Base-by-base conservation (phyloP, 805 yeast species). In the Priceomyces haplophilus region DNA sequence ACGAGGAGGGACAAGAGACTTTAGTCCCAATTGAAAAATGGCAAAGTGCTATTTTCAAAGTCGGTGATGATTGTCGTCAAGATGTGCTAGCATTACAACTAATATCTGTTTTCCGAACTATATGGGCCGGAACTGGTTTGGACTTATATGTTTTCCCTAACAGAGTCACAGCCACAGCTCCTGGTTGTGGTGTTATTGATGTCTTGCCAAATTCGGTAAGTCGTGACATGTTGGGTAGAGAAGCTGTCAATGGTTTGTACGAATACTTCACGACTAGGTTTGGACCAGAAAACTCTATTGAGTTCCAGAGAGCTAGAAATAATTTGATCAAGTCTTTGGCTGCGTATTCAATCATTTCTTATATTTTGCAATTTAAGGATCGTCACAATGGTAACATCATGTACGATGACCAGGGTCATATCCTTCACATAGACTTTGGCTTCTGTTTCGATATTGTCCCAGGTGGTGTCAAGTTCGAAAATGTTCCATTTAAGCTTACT, bases 131-230 rank as follows among this genome's bases (percentile, higher is more conserved):
- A 49, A 81, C 86, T 10, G 98, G 98, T 1, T 72, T 93, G 48
- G 98, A 93, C 61, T 77, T 91, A 34, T 93, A 75, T 63, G 95
- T 93, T 19, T 95, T 80, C 67, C 99, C 99, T 1, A 79, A 93
- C 64, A 72, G 97, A 51, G 99, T 93, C 19, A 90, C 97, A 0
- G 99, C 99, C 1, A 93, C 99, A 7, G 97, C 96, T 2, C 98
- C 99, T 1, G 99, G 99, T 0, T 90, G 98, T 70, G 99, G 99
- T 65, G 95, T 93, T 34, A 93, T 93, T 68, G 99, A 95, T 61
- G 99, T 95, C 24, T 75, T 93, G 51, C 99, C 99, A 25, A 87
- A 91, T 59, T 85, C 97, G 4, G 83, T 88, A 20, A 88, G 97
- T 34, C 81, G 99, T 67, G 99, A 93, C 66, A 91, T 93, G 98